A percentile compares a stretch with the other conserved stretches of the same genome.
phyloP scores from a whole-genome alignment of 805 yeast species.

The Saccharomyces eubayanus region DNA sequence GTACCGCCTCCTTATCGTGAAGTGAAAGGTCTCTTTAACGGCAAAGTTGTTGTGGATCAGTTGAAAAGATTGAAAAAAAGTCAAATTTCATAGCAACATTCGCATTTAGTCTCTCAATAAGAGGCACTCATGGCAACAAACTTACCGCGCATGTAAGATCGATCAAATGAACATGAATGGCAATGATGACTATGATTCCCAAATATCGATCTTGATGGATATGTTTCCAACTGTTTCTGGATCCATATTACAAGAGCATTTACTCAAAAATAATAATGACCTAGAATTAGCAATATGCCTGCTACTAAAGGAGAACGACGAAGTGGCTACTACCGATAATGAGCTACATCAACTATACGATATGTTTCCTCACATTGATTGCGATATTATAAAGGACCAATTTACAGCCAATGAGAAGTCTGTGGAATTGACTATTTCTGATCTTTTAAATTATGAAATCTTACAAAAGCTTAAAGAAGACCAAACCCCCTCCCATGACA shows the following conservation, averaged over 20 bases:
- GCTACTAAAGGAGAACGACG: neutral
- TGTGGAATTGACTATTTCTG: conserved; percentile 22
- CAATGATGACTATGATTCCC: neutral
- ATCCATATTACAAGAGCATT: neutral
- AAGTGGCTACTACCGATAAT: neutral
- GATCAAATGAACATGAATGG: neutral
- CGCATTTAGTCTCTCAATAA: neutral
- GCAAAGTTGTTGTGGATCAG: neutral
- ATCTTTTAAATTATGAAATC: conserved; percentile 14
- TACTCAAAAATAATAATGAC: neutral
- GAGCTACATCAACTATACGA: conserved; percentile 23
- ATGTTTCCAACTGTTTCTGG: neutral
- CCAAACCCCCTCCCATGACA: conserved; percentile 9
- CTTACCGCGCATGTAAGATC: neutral
- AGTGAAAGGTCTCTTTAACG: neutral
- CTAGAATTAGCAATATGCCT: neutral
- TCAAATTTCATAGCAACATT: neutral
- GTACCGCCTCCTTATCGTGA: neutral
- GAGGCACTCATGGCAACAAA: neutral
- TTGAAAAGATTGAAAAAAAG: neutral
- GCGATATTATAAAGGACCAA: conserved; percentile 24
- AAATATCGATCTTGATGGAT: neutral
- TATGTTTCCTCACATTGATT: conserved; percentile 40
- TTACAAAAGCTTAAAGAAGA: conserved; percentile 11
- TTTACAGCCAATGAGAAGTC: conserved; percentile 28